These are phyloP conservation scores for Candida endomychidarum DNA, from an alignment of 805 yeast species.

Conservation along the genomic window DNA sequence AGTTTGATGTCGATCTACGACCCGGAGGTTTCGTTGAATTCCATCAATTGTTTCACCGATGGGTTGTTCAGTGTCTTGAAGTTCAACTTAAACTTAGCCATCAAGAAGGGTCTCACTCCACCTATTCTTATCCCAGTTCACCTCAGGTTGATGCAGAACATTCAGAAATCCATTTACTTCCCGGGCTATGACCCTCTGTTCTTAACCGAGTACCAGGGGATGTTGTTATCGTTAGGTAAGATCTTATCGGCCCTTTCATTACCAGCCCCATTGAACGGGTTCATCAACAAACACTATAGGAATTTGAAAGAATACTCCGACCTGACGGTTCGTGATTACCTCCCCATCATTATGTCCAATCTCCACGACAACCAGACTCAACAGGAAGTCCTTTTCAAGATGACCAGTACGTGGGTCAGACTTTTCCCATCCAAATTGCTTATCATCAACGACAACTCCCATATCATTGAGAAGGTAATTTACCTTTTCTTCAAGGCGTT, in stretches of 20 bases:
- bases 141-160: constrained; percentile 34
- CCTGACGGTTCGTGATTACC: constrained; percentile 24
- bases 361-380: constrained; percentile 28
- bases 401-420: constrained; percentile 37
- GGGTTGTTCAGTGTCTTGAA: constrained; percentile 39
- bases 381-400: constrained; percentile 32
- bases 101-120: constrained; percentile 14
- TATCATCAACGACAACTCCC: constrained; percentile 20
- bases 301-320: constrained; percentile 25
- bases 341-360: constrained; percentile 26
- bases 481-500: constrained; percentile 33
- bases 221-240: constrained; percentile 26
- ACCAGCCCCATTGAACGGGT: not conserved
- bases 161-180: constrained; percentile 32
- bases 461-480: constrained; percentile 33
- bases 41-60: constrained; percentile 39
- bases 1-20: constrained; percentile 43
- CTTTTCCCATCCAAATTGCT: constrained; percentile 32
- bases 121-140: constrained; percentile 30
- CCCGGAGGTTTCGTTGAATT: constrained; percentile 39
- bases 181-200: constrained; percentile 36
- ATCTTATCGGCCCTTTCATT: not conserved
- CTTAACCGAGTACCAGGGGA: constrained; percentile 26
- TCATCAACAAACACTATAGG: constrained; percentile 20
- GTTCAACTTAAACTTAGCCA: constrained; percentile 22